These are phyloP conservation scores for Allium cepa DNA, from an alignment of 106 monocot genomes.

Conservation along the genomic window DNA sequence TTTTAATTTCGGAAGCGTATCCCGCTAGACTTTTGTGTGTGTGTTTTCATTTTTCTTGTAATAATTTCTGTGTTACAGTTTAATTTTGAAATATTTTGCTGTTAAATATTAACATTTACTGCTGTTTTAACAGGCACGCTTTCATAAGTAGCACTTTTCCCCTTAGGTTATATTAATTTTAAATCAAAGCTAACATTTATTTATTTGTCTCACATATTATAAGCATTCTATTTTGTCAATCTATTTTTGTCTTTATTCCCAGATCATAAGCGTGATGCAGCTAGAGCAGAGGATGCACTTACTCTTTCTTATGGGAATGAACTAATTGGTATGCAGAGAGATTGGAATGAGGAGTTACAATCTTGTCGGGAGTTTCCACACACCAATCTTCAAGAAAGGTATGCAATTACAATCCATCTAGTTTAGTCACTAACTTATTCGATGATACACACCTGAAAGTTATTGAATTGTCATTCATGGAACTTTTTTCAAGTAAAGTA, in stretches of 20 bases:
- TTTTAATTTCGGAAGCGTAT: too few species aligned
- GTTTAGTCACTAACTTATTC: background rate
- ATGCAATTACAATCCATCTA: background rate
- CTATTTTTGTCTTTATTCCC: background rate
- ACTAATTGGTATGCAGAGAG: slow-evolving; percentile 96
- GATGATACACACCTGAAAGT: too few species aligned
- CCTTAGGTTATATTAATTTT: background rate
- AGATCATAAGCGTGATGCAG: slow-evolving; percentile 90
- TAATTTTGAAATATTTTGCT: background rate
- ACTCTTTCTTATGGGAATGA: slow-evolving; percentile 80
- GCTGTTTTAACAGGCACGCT: too few species aligned
- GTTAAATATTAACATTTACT: too few species aligned
- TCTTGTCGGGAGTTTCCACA: slow-evolving; percentile 97
- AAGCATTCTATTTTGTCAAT: too few species aligned
- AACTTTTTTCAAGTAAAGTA: too few species aligned
- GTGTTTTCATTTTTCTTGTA: too few species aligned
- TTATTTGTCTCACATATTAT: background rate
- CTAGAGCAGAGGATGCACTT: slow-evolving; percentile 90
- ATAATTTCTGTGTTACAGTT: background rate
- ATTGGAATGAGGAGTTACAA: slow-evolving; percentile 98
- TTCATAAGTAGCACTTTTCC: background rate
- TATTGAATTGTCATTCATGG: too few species aligned
- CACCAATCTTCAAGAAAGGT: slow-evolving; percentile 85
- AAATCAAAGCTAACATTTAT: background rate
- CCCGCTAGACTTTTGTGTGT: too few species aligned